Base-by-base conservation (phyloP, 2,329 filamentous ascomycete genomes). In the Penicillium sp. region DNA sequence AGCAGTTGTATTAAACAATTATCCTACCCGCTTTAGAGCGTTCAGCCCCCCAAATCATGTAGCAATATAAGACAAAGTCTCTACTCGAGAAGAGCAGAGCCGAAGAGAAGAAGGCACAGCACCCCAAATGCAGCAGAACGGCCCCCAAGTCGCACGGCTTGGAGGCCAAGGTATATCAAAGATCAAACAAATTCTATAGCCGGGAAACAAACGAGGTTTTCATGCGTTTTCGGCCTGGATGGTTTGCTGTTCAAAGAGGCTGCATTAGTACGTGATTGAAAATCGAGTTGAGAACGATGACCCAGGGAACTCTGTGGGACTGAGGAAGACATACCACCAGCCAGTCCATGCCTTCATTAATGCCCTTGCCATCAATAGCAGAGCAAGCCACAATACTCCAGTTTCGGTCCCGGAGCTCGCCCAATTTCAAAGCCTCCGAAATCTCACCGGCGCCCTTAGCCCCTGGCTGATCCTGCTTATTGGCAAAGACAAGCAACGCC, bases 311-410 rank as follows among this genome's bases (percentile, higher is more conserved):
- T 22, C 14, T n/a, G 28, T 31, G 39, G 45, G 28, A n/a, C 6
- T 8, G 6, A 49, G 45, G 15, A 39, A 51, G 57, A 83, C 83
- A 79, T 79, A 94, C 91, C 83, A 96, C 92, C 74, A 99, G 82
- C 95, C 95, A 99, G 78, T 99, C 95, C 95, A 99, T 99, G 61
- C 95, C 95, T 79, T 99, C 95, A 64, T 89, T 91, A 47, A 99
- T 91, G 75, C 95, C 95, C 71, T 90, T 90, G 45, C 95, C 95
- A 74, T 97, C 95, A 58, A 99, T 94, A 14, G 95, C 95, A 67
- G 91, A 96, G 78, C 95, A 99, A 22, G 93, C 94, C 75, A 99
- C 92, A 74, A 99, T 99, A 78, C 92, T 98, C 95, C 95, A 99
- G 83, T 98, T 99, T 71, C 95, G 86, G 77, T 99, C 95, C 70